Conservation (phyloP, 169 alveolate species). For the Plasmodium reichenowi region DNA sequence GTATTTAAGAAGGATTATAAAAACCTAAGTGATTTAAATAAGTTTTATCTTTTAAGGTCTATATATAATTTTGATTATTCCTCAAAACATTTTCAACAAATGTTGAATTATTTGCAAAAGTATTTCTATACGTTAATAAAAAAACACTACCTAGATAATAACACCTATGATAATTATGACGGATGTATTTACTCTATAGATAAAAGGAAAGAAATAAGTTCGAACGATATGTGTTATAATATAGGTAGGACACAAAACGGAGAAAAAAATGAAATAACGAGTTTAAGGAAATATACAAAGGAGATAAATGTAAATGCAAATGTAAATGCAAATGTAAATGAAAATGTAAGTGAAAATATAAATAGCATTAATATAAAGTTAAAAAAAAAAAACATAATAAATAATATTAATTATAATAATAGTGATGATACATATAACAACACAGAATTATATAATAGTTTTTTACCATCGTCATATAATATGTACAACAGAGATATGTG, state of each 20-base stretch:
- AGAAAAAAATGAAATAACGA: not conserved
- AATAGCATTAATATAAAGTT: not conserved
- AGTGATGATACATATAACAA: not conserved
- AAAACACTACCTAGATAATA: not conserved
- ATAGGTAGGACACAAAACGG: not conserved
- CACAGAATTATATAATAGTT: no score
- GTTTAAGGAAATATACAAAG: not conserved
- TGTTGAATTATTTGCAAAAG: constrained; percentile 10
- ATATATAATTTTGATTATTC: constrained; percentile 23
- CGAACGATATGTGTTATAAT: not conserved
- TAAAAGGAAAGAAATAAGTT: no score
- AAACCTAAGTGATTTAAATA: constrained; percentile 13
- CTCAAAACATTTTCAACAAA: constrained; percentile 46
- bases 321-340: not conserved
- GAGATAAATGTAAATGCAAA: not conserved
- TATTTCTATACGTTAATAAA: constrained; percentile 30
- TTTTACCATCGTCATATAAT: no score
- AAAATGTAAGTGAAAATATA: not conserved
- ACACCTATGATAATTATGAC: no score
- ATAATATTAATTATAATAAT: not conserved
- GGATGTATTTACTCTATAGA: no score
- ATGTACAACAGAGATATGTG: no score
- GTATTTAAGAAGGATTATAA: constrained; percentile 5
- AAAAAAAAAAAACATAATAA: no score
- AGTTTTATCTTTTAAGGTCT: constrained; percentile 39